These are phyloP conservation scores for Entoloma clypeatum DNA, from an alignment of 1,284 basidiomycete species.

Conservation along the genomic window DNA sequence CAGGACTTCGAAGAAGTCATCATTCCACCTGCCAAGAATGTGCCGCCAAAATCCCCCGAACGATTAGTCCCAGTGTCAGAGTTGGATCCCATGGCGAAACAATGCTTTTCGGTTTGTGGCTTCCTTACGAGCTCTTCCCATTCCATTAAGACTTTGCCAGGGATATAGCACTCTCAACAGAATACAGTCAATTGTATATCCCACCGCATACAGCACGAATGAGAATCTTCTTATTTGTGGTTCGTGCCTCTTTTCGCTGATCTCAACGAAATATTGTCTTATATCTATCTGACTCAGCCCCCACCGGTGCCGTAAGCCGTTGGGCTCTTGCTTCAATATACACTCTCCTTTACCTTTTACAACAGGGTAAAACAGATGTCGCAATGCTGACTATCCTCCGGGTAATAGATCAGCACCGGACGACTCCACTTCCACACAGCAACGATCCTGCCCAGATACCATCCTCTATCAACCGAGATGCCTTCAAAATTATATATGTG, in stretches of 20 bases:
- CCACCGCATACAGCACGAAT: slow-evolving; percentile 90
- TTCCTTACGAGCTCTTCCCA: background rate
- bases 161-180: slow-evolving; percentile 89
- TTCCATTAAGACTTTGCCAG: slow-evolving; percentile 33
- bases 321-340: background rate
- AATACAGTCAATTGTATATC: slow-evolving; percentile 94
- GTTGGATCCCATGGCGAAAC: slow-evolving; percentile 75
- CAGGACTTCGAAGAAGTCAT: slow-evolving; percentile 81
- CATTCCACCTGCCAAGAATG: slow-evolving; percentile 79
- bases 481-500: slow-evolving; percentile 99
- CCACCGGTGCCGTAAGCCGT: slow-evolving; percentile 84
- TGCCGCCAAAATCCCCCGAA: slow-evolving; percentile 77
- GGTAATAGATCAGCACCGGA: slow-evolving; percentile 75
- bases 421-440: slow-evolving; percentile 17
- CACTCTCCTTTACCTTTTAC: slow-evolving; percentile 2
- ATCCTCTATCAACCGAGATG: slow-evolving; percentile 61
- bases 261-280: slow-evolving; percentile 3
- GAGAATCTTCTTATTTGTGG: slow-evolving; percentile 97
- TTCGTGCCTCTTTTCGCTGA: slow-evolving; percentile 35
- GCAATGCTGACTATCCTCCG: slow-evolving; percentile 94
- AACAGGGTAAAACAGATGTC: slow-evolving; percentile 97
- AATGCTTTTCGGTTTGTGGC: slow-evolving; percentile 81
- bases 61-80: slow-evolving; percentile 71
- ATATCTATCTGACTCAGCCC: slow-evolving; percentile 50
- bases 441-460: slow-evolving; percentile 34